Conservation (phyloP, 2,329 filamentous ascomycete species). For the Scortechinia acanthostroma region DNA sequence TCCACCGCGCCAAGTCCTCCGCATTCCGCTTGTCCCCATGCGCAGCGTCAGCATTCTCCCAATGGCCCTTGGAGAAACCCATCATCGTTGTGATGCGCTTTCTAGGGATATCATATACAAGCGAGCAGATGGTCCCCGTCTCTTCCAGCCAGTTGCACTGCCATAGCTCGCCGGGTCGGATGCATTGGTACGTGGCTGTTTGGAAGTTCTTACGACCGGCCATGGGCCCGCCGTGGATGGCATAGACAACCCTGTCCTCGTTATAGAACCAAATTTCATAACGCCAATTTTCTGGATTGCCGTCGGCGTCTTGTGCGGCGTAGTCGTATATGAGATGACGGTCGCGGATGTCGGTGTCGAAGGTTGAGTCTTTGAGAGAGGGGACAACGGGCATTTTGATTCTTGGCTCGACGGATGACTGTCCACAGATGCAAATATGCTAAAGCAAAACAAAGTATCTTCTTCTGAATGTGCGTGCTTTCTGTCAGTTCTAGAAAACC, state of each 20-base stretch:
- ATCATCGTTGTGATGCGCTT: constrained; percentile 40
- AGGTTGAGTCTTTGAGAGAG: constrained; percentile 17
- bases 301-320: constrained; percentile 32
- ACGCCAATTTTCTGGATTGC: constrained; percentile 48
- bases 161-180: constrained; percentile 48
- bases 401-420: no score
- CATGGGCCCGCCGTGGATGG: constrained; percentile 54
- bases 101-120: constrained; percentile 44
- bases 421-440: no score
- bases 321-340: constrained; percentile 51
- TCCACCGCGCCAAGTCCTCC: constrained; percentile 41
- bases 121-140: constrained; percentile 45
- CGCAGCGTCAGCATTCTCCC: constrained; percentile 38
- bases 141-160: constrained; percentile 55
- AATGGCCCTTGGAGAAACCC: constrained; percentile 45
- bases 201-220: constrained; percentile 43
- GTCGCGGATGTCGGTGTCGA: constrained; percentile 41
- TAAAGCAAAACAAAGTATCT: no score
- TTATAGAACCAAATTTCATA: constrained; percentile 57
- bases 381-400: not conserved
- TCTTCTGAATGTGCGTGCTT: no score
- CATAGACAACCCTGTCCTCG: constrained; percentile 43
- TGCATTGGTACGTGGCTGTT: constrained; percentile 44
- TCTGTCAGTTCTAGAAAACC: no score
- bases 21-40: constrained; percentile 46